A percentile compares a stretch with the other conserved stretches of the same genome.
Conservation (phyloP, 495 filamentous ascomycete genomes). For the Jackrogersella multiformis region DNA sequence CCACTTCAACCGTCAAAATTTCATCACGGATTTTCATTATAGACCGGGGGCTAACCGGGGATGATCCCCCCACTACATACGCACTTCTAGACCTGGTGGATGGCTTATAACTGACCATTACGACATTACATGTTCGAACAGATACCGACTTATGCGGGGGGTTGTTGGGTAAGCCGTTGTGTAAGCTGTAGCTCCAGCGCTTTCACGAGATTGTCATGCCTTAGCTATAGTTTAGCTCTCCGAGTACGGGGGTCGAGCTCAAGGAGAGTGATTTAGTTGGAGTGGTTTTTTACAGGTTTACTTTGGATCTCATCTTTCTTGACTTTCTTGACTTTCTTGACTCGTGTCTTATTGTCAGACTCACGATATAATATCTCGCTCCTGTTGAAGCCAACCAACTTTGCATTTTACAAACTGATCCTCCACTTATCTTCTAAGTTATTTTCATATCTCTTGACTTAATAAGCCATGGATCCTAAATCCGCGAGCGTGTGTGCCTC, state of each 20-base stretch:
- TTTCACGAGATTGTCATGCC: conserved; percentile 31
- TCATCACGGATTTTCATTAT: conserved; percentile 24
- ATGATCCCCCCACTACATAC: conserved; percentile 31
- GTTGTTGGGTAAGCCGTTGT: conserved; percentile 28
- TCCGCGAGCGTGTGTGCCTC: conserved; percentile 43
- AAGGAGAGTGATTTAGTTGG: conserved; percentile 29
- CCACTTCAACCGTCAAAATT: conserved; percentile 11
- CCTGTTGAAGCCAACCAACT: neutral
- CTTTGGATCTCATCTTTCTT: conserved; percentile 13
- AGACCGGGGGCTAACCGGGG: conserved; percentile 28
- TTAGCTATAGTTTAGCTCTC: conserved; percentile 31
- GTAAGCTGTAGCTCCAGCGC: conserved; percentile 5
- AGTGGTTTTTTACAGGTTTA: too few species aligned
- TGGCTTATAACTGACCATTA: conserved; percentile 28
- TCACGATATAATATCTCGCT: conserved; percentile 23
- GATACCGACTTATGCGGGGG: conserved; percentile 5
- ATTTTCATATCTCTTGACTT: neutral
- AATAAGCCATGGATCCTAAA: conserved; percentile 38
- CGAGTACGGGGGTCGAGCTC: conserved; percentile 20
- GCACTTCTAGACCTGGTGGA: conserved; percentile 16
- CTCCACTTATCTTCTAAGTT: neutral
- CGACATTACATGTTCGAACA: conserved; percentile 24
- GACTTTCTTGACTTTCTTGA: neutral
- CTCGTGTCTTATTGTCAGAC: neutral
- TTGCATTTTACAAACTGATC: neutral